Conservation (phyloP, 176 grass and related monocot genomes). For the Carex myosuroides region DNA sequence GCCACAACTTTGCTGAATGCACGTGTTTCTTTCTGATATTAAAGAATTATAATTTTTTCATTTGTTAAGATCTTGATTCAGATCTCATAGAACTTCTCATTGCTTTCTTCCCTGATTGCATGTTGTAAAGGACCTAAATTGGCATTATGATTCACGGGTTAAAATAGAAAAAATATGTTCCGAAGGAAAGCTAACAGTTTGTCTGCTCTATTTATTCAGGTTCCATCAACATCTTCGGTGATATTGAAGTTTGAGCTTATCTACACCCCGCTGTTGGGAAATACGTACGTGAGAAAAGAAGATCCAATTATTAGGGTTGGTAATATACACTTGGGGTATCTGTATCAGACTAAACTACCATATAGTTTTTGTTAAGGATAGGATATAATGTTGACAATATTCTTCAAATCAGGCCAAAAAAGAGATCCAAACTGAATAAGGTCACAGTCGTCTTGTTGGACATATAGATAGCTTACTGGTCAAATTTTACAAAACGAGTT, state of each 20-base stretch:
- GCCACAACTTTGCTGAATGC: background rate
- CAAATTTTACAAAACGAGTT: background rate
- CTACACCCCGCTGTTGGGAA: slow-evolving; percentile 47
- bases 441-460: background rate
- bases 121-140: background rate
- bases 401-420: background rate
- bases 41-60: background rate
- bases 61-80: background rate
- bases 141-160: background rate
- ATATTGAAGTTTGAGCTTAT: slow-evolving; percentile 93
- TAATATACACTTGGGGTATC: background rate
- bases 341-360: background rate
- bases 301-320: slow-evolving; percentile 9
- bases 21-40: background rate
- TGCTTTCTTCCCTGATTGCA: slow-evolving; percentile 5
- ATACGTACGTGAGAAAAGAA: slow-evolving; percentile 33
- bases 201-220: slow-evolving; percentile 35
- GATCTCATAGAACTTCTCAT: background rate
- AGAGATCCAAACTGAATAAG: background rate
- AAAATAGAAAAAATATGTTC: background rate
- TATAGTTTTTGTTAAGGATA: background rate
- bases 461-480: background rate
- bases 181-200: background rate
- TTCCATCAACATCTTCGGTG: slow-evolving; percentile 50
- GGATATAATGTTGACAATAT: background rate